phyloP scores from a whole-genome alignment of 1,139 yeast genomes.

The Candida sojae region DNA sequence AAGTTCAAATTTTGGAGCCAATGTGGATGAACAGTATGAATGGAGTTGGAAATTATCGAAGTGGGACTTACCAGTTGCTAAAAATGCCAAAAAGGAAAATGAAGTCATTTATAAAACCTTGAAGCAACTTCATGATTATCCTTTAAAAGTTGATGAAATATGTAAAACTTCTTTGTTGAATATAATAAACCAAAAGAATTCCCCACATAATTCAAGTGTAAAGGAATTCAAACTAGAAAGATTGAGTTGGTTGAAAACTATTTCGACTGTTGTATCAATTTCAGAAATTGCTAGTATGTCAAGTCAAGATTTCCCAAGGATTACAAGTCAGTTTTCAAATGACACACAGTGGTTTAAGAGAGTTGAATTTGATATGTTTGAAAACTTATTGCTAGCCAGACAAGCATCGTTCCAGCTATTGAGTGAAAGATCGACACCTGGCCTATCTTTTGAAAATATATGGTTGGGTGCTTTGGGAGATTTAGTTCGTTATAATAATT shows the following conservation, averaged over 20 bases:
- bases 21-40: constrained; percentile 24
- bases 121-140: constrained; percentile 40
- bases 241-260: constrained; percentile 34
- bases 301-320: background rate
- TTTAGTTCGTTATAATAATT: constrained; percentile 38
- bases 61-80: constrained; percentile 65
- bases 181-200: constrained; percentile 17
- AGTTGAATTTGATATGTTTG: constrained; percentile 34
- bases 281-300: constrained; percentile 5
- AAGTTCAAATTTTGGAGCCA: constrained; percentile 4
- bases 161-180: constrained; percentile 22
- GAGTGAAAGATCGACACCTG: constrained; percentile 11
- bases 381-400: constrained; percentile 43
- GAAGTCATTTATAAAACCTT: constrained; percentile 49
- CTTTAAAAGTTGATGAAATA: constrained; percentile 14
- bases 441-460: constrained; percentile 10
- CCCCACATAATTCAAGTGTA: constrained; percentile 11
- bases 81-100: constrained; percentile 31
- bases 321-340: constrained; percentile 12
- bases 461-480: constrained; percentile 39
- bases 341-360: constrained; percentile 40
- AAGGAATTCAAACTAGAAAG: constrained; percentile 18
- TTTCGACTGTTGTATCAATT: constrained; percentile 30
- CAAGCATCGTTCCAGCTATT: constrained; percentile 32
- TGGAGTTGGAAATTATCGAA: constrained; percentile 72